These are phyloP conservation scores for Backusella mclennaniae DNA, from an alignment of 192 early-diverging fungal genomes.

Conservation along the genomic window DNA sequence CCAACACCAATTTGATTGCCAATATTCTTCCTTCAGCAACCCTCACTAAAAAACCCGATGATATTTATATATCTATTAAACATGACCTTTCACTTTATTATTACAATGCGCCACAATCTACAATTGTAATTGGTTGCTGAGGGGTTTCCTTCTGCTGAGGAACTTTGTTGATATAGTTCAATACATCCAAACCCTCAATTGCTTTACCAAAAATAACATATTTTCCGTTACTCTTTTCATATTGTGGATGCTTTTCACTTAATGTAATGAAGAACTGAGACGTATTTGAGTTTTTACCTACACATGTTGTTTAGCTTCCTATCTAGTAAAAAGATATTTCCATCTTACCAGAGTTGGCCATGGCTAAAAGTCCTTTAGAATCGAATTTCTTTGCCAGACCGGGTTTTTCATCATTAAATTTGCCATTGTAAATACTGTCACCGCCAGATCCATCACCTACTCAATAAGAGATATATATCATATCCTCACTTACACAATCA, in stretches of 20 bases:
- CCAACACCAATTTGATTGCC: too few relatives aligned
- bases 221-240: slow-evolving; percentile 49
- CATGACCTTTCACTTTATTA: not conserved
- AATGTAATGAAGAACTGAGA: slow-evolving; percentile 58
- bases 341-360: slow-evolving; percentile 61
- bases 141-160: slow-evolving; percentile 24
- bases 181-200: slow-evolving; percentile 52
- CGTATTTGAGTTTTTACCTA: slow-evolving; percentile 56
- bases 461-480: not conserved
- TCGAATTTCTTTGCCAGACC: slow-evolving; percentile 31
- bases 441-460: slow-evolving; percentile 47
- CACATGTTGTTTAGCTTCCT: not conserved
- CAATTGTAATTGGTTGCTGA: slow-evolving; percentile 14
- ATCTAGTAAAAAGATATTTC: not conserved
- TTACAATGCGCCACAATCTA: slow-evolving; percentile 14
- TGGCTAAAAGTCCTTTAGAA: slow-evolving; percentile 31
- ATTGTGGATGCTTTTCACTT: slow-evolving; percentile 22
- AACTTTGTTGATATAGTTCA: slow-evolving; percentile 42
- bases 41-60: too few relatives aligned
- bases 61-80: too few relatives aligned
- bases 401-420: slow-evolving; percentile 57
- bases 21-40: too few relatives aligned
- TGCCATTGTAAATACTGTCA: slow-evolving; percentile 56
- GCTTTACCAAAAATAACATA: slow-evolving; percentile 72
- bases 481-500: too few relatives aligned